These are phyloP conservation scores for Candida succiphila DNA, from an alignment of 805 yeast genomes.

Conservation along the genomic window DNA sequence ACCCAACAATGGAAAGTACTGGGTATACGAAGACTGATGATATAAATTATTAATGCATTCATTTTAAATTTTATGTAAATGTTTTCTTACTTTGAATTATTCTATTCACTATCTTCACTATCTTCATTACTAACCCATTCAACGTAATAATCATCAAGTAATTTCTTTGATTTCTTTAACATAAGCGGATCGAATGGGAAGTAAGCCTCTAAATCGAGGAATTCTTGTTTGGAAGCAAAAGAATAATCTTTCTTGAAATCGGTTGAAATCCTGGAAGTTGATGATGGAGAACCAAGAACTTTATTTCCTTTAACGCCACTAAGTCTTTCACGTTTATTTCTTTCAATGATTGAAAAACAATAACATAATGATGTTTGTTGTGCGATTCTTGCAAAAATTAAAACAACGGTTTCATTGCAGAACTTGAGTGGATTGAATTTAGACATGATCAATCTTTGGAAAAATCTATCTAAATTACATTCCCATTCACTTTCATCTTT, in stretches of 20 bases:
- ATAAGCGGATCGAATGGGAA: slow-evolving; percentile 94
- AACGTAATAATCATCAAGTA: slow-evolving; percentile 49
- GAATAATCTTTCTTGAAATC: background rate
- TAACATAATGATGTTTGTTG: slow-evolving; percentile 85
- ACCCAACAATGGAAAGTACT: slow-evolving; percentile 59
- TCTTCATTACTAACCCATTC: slow-evolving; percentile 81
- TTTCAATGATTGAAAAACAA: slow-evolving; percentile 88
- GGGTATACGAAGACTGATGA: slow-evolving; percentile 66
- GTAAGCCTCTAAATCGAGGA: slow-evolving; percentile 83
- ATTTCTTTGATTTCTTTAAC: slow-evolving; percentile 47
- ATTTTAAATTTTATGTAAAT: background rate
- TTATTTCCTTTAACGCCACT: slow-evolving; percentile 26
- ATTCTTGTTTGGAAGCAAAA: slow-evolving; percentile 62
- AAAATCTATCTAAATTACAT: slow-evolving; percentile 71
- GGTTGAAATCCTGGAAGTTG: background rate
- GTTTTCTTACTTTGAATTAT: background rate
- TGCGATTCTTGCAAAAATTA: slow-evolving; percentile 87
- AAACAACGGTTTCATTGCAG: slow-evolving; percentile 88
- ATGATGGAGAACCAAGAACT: background rate
- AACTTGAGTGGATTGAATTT: slow-evolving; percentile 89
- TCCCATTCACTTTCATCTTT: slow-evolving; percentile 48
- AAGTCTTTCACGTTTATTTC: slow-evolving; percentile 67
- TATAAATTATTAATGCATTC: slow-evolving; percentile 21
- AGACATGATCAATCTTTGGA: slow-evolving; percentile 76
- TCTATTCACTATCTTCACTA: slow-evolving; percentile 3